Evolutionary conservation across 148 eudicot species (phyloP), one percentile per base, ranked within the genome.

Genomic region (Fallopia convolvulus): DNA sequence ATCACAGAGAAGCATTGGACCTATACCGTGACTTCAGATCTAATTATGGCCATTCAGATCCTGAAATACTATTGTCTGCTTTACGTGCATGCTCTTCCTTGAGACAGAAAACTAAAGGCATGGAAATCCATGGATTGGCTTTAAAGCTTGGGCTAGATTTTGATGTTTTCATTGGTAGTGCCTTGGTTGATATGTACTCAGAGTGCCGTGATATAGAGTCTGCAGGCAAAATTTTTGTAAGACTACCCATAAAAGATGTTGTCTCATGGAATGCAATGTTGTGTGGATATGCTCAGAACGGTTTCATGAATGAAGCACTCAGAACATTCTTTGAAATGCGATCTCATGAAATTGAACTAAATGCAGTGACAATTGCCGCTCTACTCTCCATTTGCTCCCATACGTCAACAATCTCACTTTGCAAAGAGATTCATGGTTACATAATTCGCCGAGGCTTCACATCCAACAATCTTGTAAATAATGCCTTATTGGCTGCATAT

Each of bases 401-500:
- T 63, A 32, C 30, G 26, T 63, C 70, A 30, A 85, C 91, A 53
- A 87, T 93, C 81, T 92, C 97, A 30, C 88, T 91, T 78, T 89
- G 94, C 50, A 79, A 91, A 49, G 80, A 88, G 61, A 91, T 85
- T 32, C 99, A 93, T 85, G 87, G 85, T 40, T 26, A 90, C 75
- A 81, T 88, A 82, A 78, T 89, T 39, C 92, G 92, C 73, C 85
- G 87, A 74, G 83, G 82, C 74, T 83, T 84, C 60, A 77, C 79
- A 74, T 84, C 81, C 46, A 89, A 95, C 75, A 83, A 90, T 74
- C 92, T 92, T 61, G 92, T 89, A 36, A 87, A 80, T 74, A 91
- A 94, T 85, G 88, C 99, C 63, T 90, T 95, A 13, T 87, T 91
- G 86, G 94, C 91, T 77, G 91, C 93, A 97, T 95, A 91, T 82